Evolutionary conservation across 495 filamentous ascomycete species (phyloP).

Genomic region (Wilcoxina mikolae): DNA sequence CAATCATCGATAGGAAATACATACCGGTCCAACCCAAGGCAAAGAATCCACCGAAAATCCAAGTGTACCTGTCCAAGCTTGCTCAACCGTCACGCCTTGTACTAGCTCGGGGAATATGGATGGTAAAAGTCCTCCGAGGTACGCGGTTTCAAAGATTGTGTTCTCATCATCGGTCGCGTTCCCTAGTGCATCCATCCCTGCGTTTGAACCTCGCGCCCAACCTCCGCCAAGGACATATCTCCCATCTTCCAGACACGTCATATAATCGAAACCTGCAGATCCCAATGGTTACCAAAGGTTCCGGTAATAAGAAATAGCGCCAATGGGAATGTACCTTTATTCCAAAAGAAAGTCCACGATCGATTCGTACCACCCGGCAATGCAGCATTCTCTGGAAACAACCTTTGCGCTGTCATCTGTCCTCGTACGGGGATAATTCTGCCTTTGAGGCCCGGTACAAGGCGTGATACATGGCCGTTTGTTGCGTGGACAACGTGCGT

Average conservation of each 20-base stretch:
- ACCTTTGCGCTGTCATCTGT: constrained; percentile 35
- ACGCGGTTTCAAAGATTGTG: constrained; percentile 17
- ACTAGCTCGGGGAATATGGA: constrained; percentile 13
- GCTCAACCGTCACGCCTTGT: constrained; percentile 2
- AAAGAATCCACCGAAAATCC: constrained; percentile 34
- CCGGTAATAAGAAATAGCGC: no score
- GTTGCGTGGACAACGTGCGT: constrained; percentile 37
- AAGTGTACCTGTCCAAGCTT: constrained; percentile 36
- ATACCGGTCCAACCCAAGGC: constrained; percentile 40
- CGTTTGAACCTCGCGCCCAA: constrained; percentile 21
- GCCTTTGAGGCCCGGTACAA: constrained; percentile 34
- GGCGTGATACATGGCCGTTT: constrained; percentile 35
- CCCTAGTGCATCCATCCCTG: constrained; percentile 29
- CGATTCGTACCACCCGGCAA: constrained; percentile 17
- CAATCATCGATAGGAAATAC: no score
- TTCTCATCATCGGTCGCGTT: constrained; percentile 28
- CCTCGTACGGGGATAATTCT: constrained; percentile 35
- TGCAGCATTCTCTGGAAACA: constrained; percentile 12
- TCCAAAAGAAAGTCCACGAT: constrained; percentile 30
- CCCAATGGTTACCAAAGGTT: neutral
- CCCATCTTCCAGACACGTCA: constrained; percentile 22
- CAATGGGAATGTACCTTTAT: constrained; percentile 11
- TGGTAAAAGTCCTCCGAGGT: constrained; percentile 24
- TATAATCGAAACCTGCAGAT: constrained; percentile 13
- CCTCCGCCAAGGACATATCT: constrained; percentile 32